Evolutionary conservation across 2,329 filamentous ascomycete genomes (phyloP), one percentile per base, ranked within the genome.

Genomic region (Cercospora zeina): DNA sequence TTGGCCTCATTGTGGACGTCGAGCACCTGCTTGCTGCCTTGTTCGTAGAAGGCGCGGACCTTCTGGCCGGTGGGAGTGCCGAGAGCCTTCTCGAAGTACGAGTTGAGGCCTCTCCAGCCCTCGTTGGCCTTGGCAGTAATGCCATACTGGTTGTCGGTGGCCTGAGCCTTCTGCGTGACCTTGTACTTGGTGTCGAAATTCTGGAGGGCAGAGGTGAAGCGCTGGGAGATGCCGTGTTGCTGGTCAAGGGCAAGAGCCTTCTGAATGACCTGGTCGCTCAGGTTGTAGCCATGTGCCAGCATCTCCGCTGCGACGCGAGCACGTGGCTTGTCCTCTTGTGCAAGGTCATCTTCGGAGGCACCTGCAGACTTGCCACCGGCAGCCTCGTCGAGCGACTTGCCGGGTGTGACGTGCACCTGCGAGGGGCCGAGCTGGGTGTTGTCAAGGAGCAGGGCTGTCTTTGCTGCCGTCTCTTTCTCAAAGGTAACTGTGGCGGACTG

Each of bases 261-360:
- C 80, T 95, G 85, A 70, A 96, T 88, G 55, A 90, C 90, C 61
- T 84, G 81, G 74, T 89, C 87, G 64, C 85, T 92, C 67, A 97
- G 83, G 39, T 87, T 85, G 80, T 99, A 99, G 70, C 95, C 95
- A 72, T 97, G 91, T 10, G 95, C 93, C 34, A 99, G 89, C 78
- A 97, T 97, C 81, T 99, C 95, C 68, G 95, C 95, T 55, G 97
- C 78, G 76, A 99, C 96, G 71, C 95, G 91, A 42, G 90, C 87
- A 72, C 93, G 89, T 14, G 95, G 95, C 84, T 99, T 99, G 82
- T 97, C 92, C 79, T 99, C 95, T 76, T 99, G 95, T 13, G 88
- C 87, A 71, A 97, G 87, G 70, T 92, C 86, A 69, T 80, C 77
- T 62, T 82, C 80, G 63, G 80, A 81, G 36, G 80, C 77, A 64